Base-by-base conservation (phyloP, 345 rosid species). In the Moricandia arvensis region DNA sequence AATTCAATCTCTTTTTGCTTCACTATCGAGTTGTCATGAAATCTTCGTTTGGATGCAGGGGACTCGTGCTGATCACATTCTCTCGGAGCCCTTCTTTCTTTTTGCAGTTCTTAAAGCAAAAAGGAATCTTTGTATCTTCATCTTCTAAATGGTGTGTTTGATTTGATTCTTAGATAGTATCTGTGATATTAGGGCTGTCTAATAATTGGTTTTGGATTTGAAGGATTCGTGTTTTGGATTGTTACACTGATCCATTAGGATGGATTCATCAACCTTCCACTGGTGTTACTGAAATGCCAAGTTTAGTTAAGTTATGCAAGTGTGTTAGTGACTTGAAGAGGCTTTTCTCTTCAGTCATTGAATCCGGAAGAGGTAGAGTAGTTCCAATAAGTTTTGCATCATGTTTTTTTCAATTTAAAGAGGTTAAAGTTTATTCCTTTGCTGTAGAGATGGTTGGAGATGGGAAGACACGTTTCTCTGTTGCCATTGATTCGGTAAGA, bases 141-240 rank as follows among this genome's bases (percentile, higher is more conserved):
- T 79, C 91, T 71, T 55, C 79, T 10, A 87, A 88, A 76, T 85
- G 97, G 97, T 94, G 57, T 77, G 8, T 68, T 27, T 7, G 16
- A 45, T 33, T 27, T 26, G 6, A 31, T n/a, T n/a, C n/a, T n/a
- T n/a, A n/a, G n/a, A n/a, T n/a, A n/a, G n/a, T n/a, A n/a, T n/a
- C n/a, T n/a, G n/a, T n/a, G n/a, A n/a, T n/a, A n/a, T n/a, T n/a
- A n/a, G n/a, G 11, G 29, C 2, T 67, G 9, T 47, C 53, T 17
- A 8, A 10, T 2, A 5, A 4, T 30, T 57, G 47, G n/a, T 66
- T 49, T 59, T 55, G 57, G 13, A 0, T 61, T 67, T 69, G 59
- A 81, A 92, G 97, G 92, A 71, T 90, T 87, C 86, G 73, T 65
- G 79, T 92, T 60, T 82, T 95, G 87, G 99, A 95, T 82, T 95